These are phyloP conservation scores for Microsporum audouinii DNA, from an alignment of 2,329 filamentous ascomycete species.

Conservation along the genomic window DNA sequence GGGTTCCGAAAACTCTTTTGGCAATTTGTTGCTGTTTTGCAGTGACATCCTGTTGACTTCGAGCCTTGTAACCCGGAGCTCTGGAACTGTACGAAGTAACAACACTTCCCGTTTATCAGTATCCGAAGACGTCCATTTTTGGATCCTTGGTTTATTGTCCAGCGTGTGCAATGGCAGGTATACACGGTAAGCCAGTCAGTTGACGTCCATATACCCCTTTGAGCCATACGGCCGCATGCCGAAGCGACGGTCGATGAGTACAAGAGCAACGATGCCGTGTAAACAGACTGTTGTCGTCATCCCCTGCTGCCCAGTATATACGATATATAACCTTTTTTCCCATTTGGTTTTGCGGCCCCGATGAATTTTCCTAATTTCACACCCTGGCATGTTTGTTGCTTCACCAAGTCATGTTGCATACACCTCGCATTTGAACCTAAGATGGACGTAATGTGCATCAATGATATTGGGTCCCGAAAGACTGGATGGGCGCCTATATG, in stretches of 20 bases:
- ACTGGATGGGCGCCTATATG: neutral
- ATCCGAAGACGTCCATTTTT: neutral
- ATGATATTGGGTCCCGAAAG: neutral
- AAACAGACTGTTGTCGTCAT: neutral
- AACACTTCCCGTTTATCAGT: neutral
- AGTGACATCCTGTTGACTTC: neutral
- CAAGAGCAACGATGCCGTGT: neutral
- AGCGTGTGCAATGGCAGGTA: neutral
- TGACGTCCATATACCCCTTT: slow-evolving; percentile 2
- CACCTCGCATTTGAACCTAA: neutral
- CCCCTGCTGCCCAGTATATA: neutral
- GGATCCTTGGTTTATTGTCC: neutral
- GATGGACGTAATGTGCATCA: neutral
- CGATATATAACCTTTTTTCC: neutral
- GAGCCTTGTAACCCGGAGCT: neutral
- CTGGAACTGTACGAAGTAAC: neutral
- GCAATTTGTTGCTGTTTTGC: neutral
- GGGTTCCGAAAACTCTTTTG: neutral
- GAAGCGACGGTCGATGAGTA: neutral
- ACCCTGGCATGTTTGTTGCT: neutral
- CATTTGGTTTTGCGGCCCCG: neutral
- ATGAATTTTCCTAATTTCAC: neutral
- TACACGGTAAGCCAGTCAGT: slow-evolving; percentile 2
- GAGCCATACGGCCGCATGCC: neutral
- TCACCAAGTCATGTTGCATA: neutral